Evolutionary conservation across 495 filamentous ascomycete genomes (phyloP), one percentile per base, ranked within the genome.

Genomic region (Paragyromitra xinjiangensis): DNA sequence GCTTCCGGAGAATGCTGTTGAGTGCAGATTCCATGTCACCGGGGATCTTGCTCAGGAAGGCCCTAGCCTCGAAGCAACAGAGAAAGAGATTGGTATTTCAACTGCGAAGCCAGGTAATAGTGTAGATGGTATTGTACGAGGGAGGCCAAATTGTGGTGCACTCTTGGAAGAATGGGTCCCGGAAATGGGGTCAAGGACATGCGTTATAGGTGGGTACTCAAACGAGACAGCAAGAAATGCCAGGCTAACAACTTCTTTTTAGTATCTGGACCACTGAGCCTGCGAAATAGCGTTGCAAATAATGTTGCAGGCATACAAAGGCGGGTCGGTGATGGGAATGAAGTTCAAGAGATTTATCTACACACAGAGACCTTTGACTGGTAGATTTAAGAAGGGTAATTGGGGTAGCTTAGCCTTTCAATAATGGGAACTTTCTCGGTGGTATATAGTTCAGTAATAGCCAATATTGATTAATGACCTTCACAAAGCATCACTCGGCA

Each of bases 321-420:
- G 45, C 53, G 80, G 68, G 82, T 85, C 6, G 40, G 85, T 26
- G 79, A 63, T n/a, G 84, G 84, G 0, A 39, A 34, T 16, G 68
- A 42, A 22, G 69, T 83, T 40, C 82, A 83, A 73, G 86, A 87
- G 81, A 81, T 88, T 6, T 87, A 85, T 83, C 73, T 88, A 63
- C 87, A 88, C 83, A 83, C 84, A 11, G 87, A 89, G 68, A 77
- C 83, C 61, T 89, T 89, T 81, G 83, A 83, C 80, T 88, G 78
- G 83, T 84, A 74, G 66, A 77, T 50, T 0, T 61, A 39, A 3
- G 24, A 11, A 16, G 26, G 12, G 14, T 7, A 61, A 1, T n/a
- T 39, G 29, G 29, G 8, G 53, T 26, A 56, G 53, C 24, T 56
- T 56, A 56, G 53, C 7, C n/a, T 56, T 56, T 56, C 12, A 9